phyloP scores from a whole-genome alignment of 352 stramenopile species.

The Globisporangium ultimum region DNA sequence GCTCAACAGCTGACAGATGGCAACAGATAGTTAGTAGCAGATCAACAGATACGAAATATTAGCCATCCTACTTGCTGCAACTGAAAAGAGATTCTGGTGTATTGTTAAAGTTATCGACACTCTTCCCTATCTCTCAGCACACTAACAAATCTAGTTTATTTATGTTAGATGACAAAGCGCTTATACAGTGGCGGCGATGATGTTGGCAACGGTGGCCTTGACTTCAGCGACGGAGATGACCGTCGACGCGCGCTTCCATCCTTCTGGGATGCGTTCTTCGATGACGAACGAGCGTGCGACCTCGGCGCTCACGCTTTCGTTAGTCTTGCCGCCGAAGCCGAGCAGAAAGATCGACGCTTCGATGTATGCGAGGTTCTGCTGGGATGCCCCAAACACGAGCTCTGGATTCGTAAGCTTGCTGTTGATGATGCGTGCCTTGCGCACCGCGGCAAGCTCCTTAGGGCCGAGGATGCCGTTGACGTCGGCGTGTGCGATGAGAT shows the following conservation, averaged over 20 bases:
- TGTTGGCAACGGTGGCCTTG: constrained; percentile 32
- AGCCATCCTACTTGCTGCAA: too few relatives aligned
- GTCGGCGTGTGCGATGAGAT: constrained; percentile 23
- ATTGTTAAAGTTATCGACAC: too few relatives aligned
- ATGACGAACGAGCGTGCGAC: constrained; percentile 41
- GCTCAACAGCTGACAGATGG: too few relatives aligned
- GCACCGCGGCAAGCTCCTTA: constrained; percentile 24
- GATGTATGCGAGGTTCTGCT: constrained; percentile 30
- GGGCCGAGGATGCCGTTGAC: constrained; percentile 22
- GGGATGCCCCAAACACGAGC: constrained; percentile 39
- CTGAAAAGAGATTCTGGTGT: too few relatives aligned
- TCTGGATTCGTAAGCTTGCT: constrained; percentile 27
- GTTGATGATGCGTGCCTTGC: too few relatives aligned
- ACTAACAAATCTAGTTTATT: too few relatives aligned
- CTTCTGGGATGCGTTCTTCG: constrained; percentile 42
- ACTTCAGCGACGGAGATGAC: constrained; percentile 26
- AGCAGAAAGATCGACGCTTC: constrained; percentile 49
- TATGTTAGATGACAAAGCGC: too few relatives aligned
- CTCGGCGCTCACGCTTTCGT: constrained; percentile 32
- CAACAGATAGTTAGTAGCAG: too few relatives aligned
- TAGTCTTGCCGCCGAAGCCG: constrained; percentile 34
- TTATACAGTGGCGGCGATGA: constrained; percentile 26
- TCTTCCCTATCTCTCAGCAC: too few relatives aligned
- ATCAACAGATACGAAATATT: too few relatives aligned
- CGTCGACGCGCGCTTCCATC: constrained; percentile 30